These are phyloP conservation scores for Trametes hirsuta DNA, from an alignment of 1,284 basidiomycete genomes.

Conservation along the genomic window DNA sequence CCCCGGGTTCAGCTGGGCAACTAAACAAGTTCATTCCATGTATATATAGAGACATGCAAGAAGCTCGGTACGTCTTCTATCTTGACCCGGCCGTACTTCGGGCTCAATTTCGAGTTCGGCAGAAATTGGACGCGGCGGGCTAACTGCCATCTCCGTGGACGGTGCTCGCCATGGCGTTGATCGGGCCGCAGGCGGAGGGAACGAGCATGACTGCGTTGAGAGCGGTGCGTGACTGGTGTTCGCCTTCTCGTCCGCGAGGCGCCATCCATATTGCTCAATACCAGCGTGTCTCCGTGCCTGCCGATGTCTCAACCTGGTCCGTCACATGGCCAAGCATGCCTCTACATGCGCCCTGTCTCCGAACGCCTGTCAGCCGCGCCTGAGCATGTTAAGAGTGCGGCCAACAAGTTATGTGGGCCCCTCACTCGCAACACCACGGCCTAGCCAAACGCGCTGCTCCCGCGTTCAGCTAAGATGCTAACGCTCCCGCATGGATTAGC, in stretches of 20 bases:
- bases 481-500: neutral
- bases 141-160: neutral
- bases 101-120: neutral
- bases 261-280: neutral
- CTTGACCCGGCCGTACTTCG: neutral
- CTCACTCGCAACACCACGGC: neutral
- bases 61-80: neutral
- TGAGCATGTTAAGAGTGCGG: neutral
- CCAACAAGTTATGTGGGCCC: neutral
- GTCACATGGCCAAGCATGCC: constrained; percentile 9
- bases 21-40: neutral
- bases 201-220: constrained; percentile 4
- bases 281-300: neutral
- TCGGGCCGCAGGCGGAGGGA: constrained; percentile 4
- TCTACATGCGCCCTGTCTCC: constrained; percentile 7
- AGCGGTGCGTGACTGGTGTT: constrained; percentile 1
- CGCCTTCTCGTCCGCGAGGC: neutral
- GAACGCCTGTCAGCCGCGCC: constrained; percentile 1
- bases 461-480: constrained; percentile 2
- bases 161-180: constrained; percentile 1
- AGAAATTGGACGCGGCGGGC: neutral
- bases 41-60: neutral
- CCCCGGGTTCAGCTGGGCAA: neutral
- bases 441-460: neutral
- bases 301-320: neutral